Evolutionary conservation across 495 filamentous ascomycete species (phyloP).

Genomic region (Choiromyces venosus): DNA sequence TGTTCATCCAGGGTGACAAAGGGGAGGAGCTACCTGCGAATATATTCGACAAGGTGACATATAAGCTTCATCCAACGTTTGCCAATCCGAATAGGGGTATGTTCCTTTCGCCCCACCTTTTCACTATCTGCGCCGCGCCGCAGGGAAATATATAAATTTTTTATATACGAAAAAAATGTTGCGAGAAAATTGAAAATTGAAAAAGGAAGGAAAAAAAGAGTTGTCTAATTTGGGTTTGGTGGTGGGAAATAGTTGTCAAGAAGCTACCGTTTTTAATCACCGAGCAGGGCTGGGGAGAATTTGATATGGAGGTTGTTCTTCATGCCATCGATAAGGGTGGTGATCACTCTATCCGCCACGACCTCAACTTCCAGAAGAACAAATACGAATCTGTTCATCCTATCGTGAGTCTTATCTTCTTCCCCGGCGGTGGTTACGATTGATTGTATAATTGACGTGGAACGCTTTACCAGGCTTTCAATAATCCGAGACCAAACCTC

Average conservation of each 20-base stretch:
- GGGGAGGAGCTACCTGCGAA: slow-evolving; percentile 67
- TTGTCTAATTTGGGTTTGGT: neutral
- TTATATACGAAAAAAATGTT: neutral
- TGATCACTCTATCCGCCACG: slow-evolving; percentile 73
- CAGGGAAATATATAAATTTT: neutral
- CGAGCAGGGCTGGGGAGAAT: slow-evolving; percentile 98
- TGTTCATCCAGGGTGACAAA: slow-evolving; percentile 58
- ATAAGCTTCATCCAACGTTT: slow-evolving; percentile 91
- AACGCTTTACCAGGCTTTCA: slow-evolving; percentile 58
- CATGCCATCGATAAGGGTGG: slow-evolving; percentile 77
- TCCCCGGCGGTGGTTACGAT: neutral
- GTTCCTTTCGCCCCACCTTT: slow-evolving; percentile 40
- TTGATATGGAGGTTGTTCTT: slow-evolving; percentile 85
- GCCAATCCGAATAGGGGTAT: slow-evolving; percentile 74
- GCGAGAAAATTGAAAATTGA: neutral
- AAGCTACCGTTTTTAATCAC: slow-evolving; percentile 80
- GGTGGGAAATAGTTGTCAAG: slow-evolving; percentile 57
- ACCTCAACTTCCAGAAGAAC: slow-evolving; percentile 79
- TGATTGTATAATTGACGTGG: neutral
- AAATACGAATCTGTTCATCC: slow-evolving; percentile 79
- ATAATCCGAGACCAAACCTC: slow-evolving; percentile 81
- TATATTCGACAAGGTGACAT: slow-evolving; percentile 84
- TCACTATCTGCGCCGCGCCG: neutral
- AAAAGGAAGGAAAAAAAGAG: neutral
- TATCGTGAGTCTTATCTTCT: slow-evolving; percentile 52